Base-by-base conservation (phyloP, 768 basidiomycete genomes). In the Auricularia cornea region DNA sequence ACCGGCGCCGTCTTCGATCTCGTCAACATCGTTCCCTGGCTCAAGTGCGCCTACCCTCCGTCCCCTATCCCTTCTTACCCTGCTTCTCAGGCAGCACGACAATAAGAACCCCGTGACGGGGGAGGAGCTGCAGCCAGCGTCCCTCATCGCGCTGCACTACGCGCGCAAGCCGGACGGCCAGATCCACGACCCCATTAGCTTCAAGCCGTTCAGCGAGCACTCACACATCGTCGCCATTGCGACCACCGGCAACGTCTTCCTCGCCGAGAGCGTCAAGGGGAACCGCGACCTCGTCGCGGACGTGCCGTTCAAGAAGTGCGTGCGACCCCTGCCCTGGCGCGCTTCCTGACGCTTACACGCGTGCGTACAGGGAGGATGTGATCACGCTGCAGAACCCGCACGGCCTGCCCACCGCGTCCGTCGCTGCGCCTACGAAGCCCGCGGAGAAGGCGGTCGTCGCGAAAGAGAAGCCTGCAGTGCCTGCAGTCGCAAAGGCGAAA, bases 201-300 rank as follows among this genome's bases (percentile, higher is more conserved):
- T 96, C 84, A 98, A 98, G 73, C 89, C 92, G 2, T 97, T 99
- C 81, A 94, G 83, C 71, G 89, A 96, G 66, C 96, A 98, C 72
- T 95, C 96, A 1, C 91, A 98, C 71, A 91, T 99, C 62, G 91
- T 94, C 40, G 90, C 92, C 48, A 86, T 97, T 67, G 87, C 88
- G 5, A 88, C 86, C 0, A 94, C 93, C 0, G 94, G 94, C 18
- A 97, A 97, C 71, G 94, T 98, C 16, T 98, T 90, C 74, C 80
- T 95, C 20, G 88, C 89, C 8, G 97, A 98, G 57, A 96, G 94
- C 68, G 79, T 94, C 64, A 92, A 87, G 70, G 90, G 88, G 26
- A 89, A 90, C 64, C 81, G 79, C 67, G 97, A 99, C 72, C 78
- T 98, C n/a, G 79, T 98, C 10, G 84, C 80, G 31, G 97, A 98